Evolutionary conservation across 1,284 basidiomycete species (phyloP).

Genomic region (Tremellales sp.): DNA sequence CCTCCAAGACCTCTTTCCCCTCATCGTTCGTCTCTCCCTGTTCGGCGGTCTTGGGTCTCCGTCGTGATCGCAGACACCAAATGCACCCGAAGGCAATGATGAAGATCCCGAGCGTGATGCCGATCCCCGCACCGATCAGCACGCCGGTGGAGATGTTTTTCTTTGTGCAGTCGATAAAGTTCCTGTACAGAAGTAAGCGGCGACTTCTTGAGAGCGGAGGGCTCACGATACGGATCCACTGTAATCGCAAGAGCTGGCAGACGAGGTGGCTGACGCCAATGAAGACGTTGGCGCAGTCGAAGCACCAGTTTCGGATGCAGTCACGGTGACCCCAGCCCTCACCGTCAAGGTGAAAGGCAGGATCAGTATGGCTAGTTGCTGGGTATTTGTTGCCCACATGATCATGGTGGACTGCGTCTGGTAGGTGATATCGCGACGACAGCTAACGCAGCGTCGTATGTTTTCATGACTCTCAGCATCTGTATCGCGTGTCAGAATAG

Average conservation of each 20-base stretch:
- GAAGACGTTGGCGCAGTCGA: background rate
- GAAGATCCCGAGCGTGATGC: conserved; percentile 23
- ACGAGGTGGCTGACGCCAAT: conserved; percentile 1
- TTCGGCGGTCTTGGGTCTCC: conserved; percentile 3
- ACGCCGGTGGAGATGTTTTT: conserved; percentile 22
- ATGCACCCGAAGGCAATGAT: conserved; percentile 23
- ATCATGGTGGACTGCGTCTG: no score
- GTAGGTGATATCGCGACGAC: no score
- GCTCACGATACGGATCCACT: conserved; percentile 10
- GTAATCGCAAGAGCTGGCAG: conserved; percentile 8
- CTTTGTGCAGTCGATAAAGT: conserved; percentile 27
- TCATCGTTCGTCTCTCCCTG: background rate
- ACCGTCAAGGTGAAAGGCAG: background rate
- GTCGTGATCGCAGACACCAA: conserved; percentile 7
- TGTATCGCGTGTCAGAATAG: no score
- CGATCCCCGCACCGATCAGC: conserved; percentile 28
- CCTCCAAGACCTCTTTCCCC: background rate
- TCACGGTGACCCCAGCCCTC: background rate
- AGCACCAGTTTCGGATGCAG: background rate
- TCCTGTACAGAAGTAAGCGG: conserved; percentile 8
- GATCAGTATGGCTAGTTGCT: no score
- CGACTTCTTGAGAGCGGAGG: background rate
- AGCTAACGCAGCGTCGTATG: no score
- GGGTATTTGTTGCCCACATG: no score
- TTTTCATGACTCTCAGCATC: no score